Evolutionary conservation across 2,329 filamentous ascomycete genomes (phyloP).

Genomic region (Fusarium sp.): DNA sequence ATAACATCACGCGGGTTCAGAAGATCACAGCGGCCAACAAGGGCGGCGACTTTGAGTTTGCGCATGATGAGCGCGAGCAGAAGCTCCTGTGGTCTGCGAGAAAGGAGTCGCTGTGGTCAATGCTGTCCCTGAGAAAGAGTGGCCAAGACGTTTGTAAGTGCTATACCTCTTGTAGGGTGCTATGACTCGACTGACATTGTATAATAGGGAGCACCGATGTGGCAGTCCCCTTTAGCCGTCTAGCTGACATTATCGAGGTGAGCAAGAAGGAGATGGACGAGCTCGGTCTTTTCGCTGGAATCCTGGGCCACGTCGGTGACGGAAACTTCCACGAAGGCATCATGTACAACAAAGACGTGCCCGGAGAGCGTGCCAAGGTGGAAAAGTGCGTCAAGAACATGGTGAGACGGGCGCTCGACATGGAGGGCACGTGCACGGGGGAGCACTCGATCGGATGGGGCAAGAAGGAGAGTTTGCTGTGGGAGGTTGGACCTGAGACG

Average conservation of each 20-base stretch:
- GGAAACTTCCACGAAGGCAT: constrained; percentile 96
- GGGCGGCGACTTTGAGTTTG: constrained; percentile 77
- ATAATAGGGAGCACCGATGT: constrained; percentile 77
- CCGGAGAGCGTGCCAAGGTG: constrained; percentile 75
- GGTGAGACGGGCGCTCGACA: constrained; percentile 87
- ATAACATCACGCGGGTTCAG: constrained; percentile 75
- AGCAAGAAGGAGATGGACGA: constrained; percentile 90
- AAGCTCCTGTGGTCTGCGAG: constrained; percentile 80
- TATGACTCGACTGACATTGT: neutral
- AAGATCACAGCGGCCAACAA: constrained; percentile 70
- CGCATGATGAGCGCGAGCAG: constrained; percentile 73
- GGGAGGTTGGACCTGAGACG: constrained; percentile 81
- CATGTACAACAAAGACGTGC: constrained; percentile 78
- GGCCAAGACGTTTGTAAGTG: constrained; percentile 71
- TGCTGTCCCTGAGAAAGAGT: constrained; percentile 71
- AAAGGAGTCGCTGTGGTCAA: constrained; percentile 85
- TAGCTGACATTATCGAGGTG: constrained; percentile 79
- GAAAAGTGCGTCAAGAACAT: constrained; percentile 86
- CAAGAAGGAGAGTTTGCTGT: constrained; percentile 80
- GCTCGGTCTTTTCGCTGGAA: constrained; percentile 83
- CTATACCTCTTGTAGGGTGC: neutral
- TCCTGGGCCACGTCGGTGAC: constrained; percentile 89
- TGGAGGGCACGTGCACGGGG: constrained; percentile 93
- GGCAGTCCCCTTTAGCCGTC: constrained; percentile 77
- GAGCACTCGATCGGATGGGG: constrained; percentile 87